Evolutionary conservation across 2,329 filamentous ascomycete species (phyloP).

Genomic region (Exophiala xenobiotica): DNA sequence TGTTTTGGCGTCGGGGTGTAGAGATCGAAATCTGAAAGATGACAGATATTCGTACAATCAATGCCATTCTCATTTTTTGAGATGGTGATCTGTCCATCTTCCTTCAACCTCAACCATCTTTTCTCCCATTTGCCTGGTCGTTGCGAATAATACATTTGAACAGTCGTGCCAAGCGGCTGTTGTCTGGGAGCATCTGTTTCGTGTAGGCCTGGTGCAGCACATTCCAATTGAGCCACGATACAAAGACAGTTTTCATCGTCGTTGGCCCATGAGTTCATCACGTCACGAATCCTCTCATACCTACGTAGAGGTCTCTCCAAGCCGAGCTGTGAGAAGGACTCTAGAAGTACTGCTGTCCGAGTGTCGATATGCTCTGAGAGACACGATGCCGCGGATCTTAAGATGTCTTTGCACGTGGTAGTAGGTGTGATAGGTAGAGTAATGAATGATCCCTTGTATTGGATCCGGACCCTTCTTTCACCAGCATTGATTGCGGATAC

Average conservation of each 20-base stretch:
- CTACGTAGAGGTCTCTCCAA: slow-evolving; percentile 78
- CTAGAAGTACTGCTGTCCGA: slow-evolving; percentile 68
- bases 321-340: slow-evolving; percentile 72
- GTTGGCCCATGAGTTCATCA: slow-evolving; percentile 89
- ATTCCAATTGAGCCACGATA: slow-evolving; percentile 56
- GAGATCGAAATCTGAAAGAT: slow-evolving; percentile 89
- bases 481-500: slow-evolving; percentile 77
- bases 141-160: slow-evolving; percentile 77
- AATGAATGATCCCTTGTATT: slow-evolving; percentile 68
- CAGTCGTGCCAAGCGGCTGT: slow-evolving; percentile 64
- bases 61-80: slow-evolving; percentile 69
- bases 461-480: slow-evolving; percentile 71
- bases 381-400: slow-evolving; percentile 64
- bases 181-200: slow-evolving; percentile 62
- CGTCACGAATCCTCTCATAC: slow-evolving; percentile 82
- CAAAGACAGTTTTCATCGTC: slow-evolving; percentile 75
- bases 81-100: slow-evolving; percentile 68
- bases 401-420: slow-evolving; percentile 72
- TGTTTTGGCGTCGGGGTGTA: slow-evolving; percentile 73
- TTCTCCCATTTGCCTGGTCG: slow-evolving; percentile 86
- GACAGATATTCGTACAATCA: slow-evolving; percentile 65
- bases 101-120: slow-evolving; percentile 70
- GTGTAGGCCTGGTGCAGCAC: slow-evolving; percentile 52
- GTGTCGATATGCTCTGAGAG: slow-evolving; percentile 65
- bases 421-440: slow-evolving; percentile 70